Conservation (phyloP, 164 flowering plant species). For the Warburgia ugandensis region DNA sequence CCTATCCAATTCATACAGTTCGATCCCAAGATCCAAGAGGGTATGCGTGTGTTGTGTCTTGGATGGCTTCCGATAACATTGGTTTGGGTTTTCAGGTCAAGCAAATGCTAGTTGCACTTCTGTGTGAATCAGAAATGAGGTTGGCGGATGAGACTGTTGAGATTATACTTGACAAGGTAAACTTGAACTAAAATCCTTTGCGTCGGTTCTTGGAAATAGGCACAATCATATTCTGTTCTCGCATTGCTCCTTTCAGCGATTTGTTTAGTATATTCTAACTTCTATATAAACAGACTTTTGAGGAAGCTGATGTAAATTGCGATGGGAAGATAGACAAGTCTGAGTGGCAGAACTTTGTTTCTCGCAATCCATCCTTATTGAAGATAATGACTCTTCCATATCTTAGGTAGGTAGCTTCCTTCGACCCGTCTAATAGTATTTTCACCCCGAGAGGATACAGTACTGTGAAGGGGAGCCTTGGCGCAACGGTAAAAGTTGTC, state of each 20-base stretch:
- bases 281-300: constrained; percentile 53
- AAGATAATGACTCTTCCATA: constrained; percentile 80
- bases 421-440: neutral
- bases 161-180: constrained; percentile 75
- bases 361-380: constrained; percentile 61
- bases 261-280: neutral
- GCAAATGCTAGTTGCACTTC: constrained; percentile 94
- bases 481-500: no score
- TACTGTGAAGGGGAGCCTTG: no score
- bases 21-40: no score
- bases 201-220: no score
- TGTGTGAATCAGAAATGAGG: constrained; percentile 90
- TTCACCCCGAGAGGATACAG: neutral
- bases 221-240: neutral
- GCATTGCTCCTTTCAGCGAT: no score
- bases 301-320: constrained; percentile 67
- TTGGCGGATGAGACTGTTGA: constrained; percentile 90
- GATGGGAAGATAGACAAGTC: constrained; percentile 85
- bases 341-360: constrained; percentile 83
- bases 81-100: constrained; percentile 71
- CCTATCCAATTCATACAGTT: no score
- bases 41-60: neutral
- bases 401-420: constrained; percentile 34
- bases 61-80: no score
- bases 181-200: neutral